phyloP scores from a whole-genome alignment of 352 stramenopile genomes.

The Thraustochytrium sp. region DNA sequence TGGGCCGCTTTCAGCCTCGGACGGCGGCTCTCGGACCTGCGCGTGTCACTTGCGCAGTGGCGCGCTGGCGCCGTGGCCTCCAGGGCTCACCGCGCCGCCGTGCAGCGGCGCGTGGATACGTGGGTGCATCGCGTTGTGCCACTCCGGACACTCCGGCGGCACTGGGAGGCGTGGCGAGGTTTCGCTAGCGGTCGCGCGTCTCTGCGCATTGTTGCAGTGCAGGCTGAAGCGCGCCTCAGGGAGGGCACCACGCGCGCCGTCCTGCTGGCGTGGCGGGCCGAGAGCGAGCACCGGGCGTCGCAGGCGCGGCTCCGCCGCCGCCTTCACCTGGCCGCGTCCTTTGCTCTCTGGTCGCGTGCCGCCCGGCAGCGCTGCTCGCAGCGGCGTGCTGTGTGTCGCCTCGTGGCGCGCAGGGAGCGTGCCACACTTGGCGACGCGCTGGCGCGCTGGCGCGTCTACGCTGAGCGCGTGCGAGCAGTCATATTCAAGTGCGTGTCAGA shows the following conservation, averaged over 20 bases:
- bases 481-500: constrained; percentile 27
- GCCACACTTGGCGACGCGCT: background rate
- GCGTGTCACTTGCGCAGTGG: background rate
- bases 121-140: background rate
- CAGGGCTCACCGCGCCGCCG: background rate
- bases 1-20: background rate
- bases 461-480: background rate
- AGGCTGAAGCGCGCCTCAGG: no score
- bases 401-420: background rate
- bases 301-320: no score
- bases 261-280: no score
- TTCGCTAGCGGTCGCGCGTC: background rate
- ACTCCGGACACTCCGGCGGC: background rate
- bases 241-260: no score
- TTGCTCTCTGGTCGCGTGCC: no score
- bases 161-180: background rate
- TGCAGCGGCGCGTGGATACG: background rate
- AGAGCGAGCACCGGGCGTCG: no score
- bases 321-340: no score
- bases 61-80: background rate
- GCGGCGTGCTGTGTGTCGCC: background rate
- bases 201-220: no score
- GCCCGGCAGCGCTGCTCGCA: no score
- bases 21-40: background rate
- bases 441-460: background rate